phyloP scores from a whole-genome alignment of 345 rosid species.

The Heritiera littoralis region DNA sequence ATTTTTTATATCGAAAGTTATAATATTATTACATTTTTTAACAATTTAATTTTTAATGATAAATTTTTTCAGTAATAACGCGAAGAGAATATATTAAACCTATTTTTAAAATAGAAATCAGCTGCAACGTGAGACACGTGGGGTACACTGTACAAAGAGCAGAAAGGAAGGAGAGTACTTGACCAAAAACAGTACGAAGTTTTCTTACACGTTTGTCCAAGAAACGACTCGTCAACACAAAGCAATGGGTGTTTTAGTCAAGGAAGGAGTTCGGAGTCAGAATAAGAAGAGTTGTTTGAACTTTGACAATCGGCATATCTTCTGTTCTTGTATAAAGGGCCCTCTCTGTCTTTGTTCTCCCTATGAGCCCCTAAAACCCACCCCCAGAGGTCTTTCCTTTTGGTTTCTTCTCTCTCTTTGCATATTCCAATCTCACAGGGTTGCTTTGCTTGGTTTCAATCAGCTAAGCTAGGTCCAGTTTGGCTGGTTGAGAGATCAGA shows the following conservation, averaged over 20 bases:
- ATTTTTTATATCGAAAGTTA: too few species aligned
- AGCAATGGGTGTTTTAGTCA: slow-evolving; percentile 23
- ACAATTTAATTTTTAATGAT: too few species aligned
- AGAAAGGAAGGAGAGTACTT: not conserved
- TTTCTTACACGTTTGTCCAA: slow-evolving; percentile 32
- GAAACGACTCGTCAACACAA: slow-evolving; percentile 34
- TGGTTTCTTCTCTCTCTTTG: not conserved
- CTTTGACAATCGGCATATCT: not conserved
- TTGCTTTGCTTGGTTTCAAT: slow-evolving; percentile 3
- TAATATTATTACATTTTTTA: too few species aligned
- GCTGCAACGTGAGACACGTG: slow-evolving; percentile 24
- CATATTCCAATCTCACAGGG: slow-evolving; percentile 12
- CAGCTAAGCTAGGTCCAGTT: slow-evolving; percentile 15
- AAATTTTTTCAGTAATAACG: too few species aligned
- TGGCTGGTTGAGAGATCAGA: not conserved
- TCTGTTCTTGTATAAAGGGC: not conserved
- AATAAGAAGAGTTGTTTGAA: not conserved
- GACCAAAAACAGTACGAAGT: slow-evolving; percentile 22
- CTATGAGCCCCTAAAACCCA: not conserved
- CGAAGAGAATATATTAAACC: too few species aligned
- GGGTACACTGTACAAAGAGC: slow-evolving; percentile 10
- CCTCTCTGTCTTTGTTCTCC: slow-evolving; percentile 23
- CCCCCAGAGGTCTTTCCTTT: slow-evolving; percentile 12
- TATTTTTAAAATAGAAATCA: too few species aligned
- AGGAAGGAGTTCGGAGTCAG: slow-evolving; percentile 25